Base-by-base conservation (phyloP, 176 grass and related monocot genomes). In the Calamus simplicifolius region DNA sequence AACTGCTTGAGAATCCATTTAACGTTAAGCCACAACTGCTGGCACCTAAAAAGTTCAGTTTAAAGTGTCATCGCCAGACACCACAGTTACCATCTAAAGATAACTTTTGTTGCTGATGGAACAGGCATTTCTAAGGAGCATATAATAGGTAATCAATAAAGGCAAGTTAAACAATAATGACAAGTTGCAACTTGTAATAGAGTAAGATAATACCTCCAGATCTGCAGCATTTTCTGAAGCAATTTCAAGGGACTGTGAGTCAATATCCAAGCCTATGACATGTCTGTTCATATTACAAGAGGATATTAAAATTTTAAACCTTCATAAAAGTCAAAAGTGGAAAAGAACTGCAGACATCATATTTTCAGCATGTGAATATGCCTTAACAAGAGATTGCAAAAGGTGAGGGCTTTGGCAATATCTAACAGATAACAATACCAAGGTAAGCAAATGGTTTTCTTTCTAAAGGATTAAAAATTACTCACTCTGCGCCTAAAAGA, bases 401-500 rank as follows among this genome's bases (percentile, higher is more conserved):
- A 49, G 19, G 15, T 43, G 28, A 56, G 62, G 28, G 4, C 31
- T 53, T 56, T 14, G 18, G 0, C 35, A 43, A 43, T 43, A 43
- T 13, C 35, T 43, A 43, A 43, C 35, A 43, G 3, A 13, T 10
- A 13, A 43, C 35, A 7, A 43, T 43, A 43, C 35, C 35, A 43
- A 43, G 8, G 35, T 7, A 43, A 12, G 35, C 35, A 43, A 43
- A 43, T 13, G 10, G 35, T 43, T 35, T 35, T 43, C 35, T 43
- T 43, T 43, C 35, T 43, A 43, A 43, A 13, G 35, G 35, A 43
- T 43, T 43, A 43, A 43, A 43, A 43, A 43, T 43, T 76, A 83
- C 90, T 83, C 63, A 95, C 90, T 89, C 82, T 52, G 85, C 85
- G 73, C 76, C 90, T 64, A 95, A 73, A 60, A 95, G 82, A 73